Evolutionary conservation across 331 rosid genomes (phyloP).

Genomic region (Cydonia oblonga): DNA sequence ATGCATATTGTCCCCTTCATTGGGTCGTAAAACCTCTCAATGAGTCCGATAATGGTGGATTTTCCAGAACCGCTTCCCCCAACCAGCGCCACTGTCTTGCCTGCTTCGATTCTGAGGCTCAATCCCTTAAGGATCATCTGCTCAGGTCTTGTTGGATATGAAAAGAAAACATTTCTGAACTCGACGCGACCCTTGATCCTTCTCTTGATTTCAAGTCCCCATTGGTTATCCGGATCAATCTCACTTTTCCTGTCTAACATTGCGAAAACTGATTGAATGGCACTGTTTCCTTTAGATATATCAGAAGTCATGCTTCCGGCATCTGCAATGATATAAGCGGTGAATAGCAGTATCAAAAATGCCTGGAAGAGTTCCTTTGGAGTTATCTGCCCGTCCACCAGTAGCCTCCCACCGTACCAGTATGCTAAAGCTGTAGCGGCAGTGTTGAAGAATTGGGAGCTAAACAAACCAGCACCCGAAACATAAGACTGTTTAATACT

Average conservation of each 20-base stretch:
- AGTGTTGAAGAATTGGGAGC: conserved; percentile 81
- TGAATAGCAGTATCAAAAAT: conserved; percentile 60
- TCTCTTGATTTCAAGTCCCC: conserved; percentile 41
- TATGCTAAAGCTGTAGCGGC: conserved; percentile 77
- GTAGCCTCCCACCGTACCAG: conserved; percentile 86
- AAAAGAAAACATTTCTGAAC: conserved; percentile 59
- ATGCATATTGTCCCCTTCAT: conserved; percentile 48
- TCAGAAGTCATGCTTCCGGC: conserved; percentile 94
- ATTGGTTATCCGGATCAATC: conserved; percentile 52
- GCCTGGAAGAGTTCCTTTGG: conserved; percentile 76
- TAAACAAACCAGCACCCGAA: conserved; percentile 72
- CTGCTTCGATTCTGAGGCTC: conserved; percentile 60
- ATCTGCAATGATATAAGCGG: conserved; percentile 74
- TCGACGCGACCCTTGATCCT: conserved; percentile 51
- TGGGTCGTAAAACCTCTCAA: conserved; percentile 88
- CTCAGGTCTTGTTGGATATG: conserved; percentile 83
- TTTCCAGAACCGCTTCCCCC: conserved; percentile 87
- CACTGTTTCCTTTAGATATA: conserved; percentile 70
- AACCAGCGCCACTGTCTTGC: conserved; percentile 61
- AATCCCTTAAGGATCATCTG: conserved; percentile 69
- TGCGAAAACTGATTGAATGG: conserved; percentile 59
- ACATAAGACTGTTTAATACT: conserved; percentile 79
- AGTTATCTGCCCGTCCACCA: conserved; percentile 25
- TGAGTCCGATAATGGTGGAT: conserved; percentile 68
- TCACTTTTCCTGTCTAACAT: conserved; percentile 63